Percentiles rank a stretch among this genome's conserved stretches.
Conservation (phyloP, 352 stramenopile species). For the Phytophthora podocarpi region DNA sequence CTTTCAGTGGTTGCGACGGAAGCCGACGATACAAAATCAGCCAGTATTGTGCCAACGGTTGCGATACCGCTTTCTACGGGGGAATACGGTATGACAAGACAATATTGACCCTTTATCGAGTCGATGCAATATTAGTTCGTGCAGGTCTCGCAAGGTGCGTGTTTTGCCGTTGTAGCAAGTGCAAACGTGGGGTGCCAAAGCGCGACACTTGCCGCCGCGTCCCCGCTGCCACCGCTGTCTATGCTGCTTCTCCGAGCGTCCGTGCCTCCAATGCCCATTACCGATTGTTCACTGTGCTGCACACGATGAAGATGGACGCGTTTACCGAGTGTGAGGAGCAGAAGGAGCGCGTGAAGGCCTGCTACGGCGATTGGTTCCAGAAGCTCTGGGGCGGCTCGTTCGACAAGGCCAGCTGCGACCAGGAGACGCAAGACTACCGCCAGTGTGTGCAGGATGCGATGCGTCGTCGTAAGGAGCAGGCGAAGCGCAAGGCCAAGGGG, state of each 20-base stretch:
- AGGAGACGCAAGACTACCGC: conserved; percentile 73
- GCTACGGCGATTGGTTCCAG: conserved; percentile 87
- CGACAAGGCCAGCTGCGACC: conserved; percentile 66
- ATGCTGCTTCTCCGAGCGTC: background rate
- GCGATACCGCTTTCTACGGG: background rate
- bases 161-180: background rate
- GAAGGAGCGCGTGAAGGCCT: conserved; percentile 82
- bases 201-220: conserved; percentile 28
- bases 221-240: background rate
- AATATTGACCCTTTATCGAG: background rate
- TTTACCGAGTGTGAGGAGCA: conserved; percentile 75
- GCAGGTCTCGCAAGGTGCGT: conserved; percentile 10
- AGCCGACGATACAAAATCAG: background rate
- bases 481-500: conserved; percentile 21
- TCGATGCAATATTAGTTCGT: conserved; percentile 3
- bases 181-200: conserved; percentile 5
- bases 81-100: background rate
- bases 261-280: conserved; percentile 18
- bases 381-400: conserved; percentile 70
- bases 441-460: conserved; percentile 76
- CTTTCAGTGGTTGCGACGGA: background rate
- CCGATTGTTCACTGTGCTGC: conserved; percentile 21
- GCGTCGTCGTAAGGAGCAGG: conserved; percentile 36
- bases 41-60: conserved; percentile 4
- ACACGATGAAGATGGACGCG: conserved; percentile 33